A percentile compares a stretch with the other conserved stretches of the same genome.
These are phyloP conservation scores for Rhododendron ferrugineum DNA, from an alignment of 148 eudicot species.

Conservation along the genomic window DNA sequence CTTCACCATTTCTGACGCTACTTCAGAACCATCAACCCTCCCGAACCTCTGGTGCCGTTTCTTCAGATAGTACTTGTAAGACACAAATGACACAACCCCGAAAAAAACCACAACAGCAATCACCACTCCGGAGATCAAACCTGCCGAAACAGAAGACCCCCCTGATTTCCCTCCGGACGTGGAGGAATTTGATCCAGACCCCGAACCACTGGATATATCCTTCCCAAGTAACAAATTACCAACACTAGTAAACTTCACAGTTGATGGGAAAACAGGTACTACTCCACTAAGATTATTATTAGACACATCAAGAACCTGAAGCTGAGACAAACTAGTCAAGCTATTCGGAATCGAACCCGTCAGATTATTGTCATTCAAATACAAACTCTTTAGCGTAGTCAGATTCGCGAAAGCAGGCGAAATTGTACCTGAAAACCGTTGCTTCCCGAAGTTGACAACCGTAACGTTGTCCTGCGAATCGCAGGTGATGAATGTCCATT, in stretches of 20 bases:
- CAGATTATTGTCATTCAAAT: slow-evolving; percentile 45
- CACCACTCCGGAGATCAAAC: slow-evolving; percentile 40
- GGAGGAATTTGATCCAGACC: slow-evolving; percentile 20
- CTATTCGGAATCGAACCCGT: slow-evolving; percentile 45
- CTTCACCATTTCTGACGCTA: slow-evolving; percentile 16
- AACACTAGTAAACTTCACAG: slow-evolving; percentile 26
- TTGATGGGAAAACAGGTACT: slow-evolving; percentile 34
- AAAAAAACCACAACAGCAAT: slow-evolving; percentile 39
- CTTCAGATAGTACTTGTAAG: slow-evolving; percentile 38
- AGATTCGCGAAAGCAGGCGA: slow-evolving; percentile 60
- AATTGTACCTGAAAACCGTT: slow-evolving; percentile 39
- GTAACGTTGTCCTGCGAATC: slow-evolving; percentile 24
- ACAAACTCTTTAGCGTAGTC: slow-evolving; percentile 28
- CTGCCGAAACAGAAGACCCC: slow-evolving; percentile 21
- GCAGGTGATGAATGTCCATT: slow-evolving; percentile 48
- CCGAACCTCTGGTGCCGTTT: slow-evolving; percentile 27
- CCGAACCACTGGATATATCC: slow-evolving; percentile 11
- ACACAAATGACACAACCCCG: slow-evolving; percentile 39
- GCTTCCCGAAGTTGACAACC: slow-evolving; percentile 40
- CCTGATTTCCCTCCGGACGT: slow-evolving; percentile 12
- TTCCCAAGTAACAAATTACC: slow-evolving; percentile 39
- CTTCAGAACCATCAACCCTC: slow-evolving; percentile 27
- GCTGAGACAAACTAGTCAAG: slow-evolving; percentile 37
- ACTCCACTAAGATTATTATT: slow-evolving; percentile 57
- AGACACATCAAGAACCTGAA: slow-evolving; percentile 43